Evolutionary conservation across 192 early-diverging fungal species (phyloP), one percentile per base, ranked within the genome.

Genomic region (Geosiphon pyriformis): DNA sequence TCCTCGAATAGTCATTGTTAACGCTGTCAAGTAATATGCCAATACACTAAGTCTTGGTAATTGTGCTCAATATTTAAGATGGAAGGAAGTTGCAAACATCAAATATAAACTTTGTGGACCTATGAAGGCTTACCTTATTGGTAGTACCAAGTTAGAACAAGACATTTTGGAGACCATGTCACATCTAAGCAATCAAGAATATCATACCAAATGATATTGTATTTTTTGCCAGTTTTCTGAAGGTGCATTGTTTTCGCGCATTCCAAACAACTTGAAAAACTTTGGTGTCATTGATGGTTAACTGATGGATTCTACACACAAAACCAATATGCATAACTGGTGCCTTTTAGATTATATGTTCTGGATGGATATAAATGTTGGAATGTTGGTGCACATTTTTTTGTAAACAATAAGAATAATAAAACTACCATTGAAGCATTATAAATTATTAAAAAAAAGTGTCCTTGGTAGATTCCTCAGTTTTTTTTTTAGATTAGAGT

Each of bases 381-480:
- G 70, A 22, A 67, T 53, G 27, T 59, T 4, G 65, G 70, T 27
- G 55, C 57, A 18, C 65, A 72, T 22, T 72, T 72, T 42, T 69
- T 62, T 62, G 58, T 72, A 17, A 72, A 48, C 18, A 42, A 32
- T 12, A 33, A 49, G 15, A 34, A 61, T 59, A 11, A 51, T 30
- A 31, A 37, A n/a, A 61, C 59, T 29, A 42, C 69, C 23, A 34
- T 59, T 3, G 48, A 72, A 31, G 71, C 59, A 12, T 59, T 72
- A 32, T 49, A 34, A 47, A 68, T 68, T 20, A 42, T 72, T 20
- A 18, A 49, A 34, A 26, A 31, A 8, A 49, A 48, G 22, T 54
- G 27, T 18, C 47, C 20, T 15, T 15, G 18, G 2, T 72, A 58
- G 64, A 29, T 17, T 17, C 58, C 64, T 42, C 29, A 49, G 30